phyloP scores from a whole-genome alignment of 73 alveolate species.

The Effrenium voratum region DNA sequence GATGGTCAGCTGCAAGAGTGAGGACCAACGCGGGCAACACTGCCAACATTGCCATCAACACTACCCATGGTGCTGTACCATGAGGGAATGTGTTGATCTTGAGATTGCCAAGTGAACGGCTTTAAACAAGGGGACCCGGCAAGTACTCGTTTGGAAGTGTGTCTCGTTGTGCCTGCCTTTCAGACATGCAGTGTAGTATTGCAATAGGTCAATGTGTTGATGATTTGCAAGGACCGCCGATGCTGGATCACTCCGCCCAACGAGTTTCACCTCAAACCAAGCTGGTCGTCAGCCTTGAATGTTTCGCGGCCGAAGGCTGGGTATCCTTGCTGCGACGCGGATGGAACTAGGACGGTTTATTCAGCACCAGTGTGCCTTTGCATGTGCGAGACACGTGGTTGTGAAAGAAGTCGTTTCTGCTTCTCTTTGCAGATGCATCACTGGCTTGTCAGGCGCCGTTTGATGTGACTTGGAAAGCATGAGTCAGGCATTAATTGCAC shows the following conservation, averaged over 20 bases:
- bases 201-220: background rate
- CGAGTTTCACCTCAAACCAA: background rate
- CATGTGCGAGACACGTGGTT: background rate
- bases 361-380: background rate
- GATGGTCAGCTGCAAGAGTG: conserved; percentile 72
- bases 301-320: background rate
- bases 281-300: background rate
- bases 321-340: background rate
- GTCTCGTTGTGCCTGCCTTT: background rate
- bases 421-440: background rate
- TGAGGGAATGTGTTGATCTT: background rate
- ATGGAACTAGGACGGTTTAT: too few relatives aligned
- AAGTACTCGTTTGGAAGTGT: background rate
- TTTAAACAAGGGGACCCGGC: background rate
- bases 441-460: background rate
- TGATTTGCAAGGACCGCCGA: background rate
- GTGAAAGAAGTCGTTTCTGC: background rate
- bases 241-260: conserved; percentile 62
- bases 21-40: background rate
- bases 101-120: background rate
- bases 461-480: conserved; percentile 1
- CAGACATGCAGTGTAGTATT: background rate
- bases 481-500: background rate
- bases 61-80: background rate
- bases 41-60: background rate